Conservation (phyloP, 2,329 filamentous ascomycete genomes). For the Didymosphaeria variabile region DNA sequence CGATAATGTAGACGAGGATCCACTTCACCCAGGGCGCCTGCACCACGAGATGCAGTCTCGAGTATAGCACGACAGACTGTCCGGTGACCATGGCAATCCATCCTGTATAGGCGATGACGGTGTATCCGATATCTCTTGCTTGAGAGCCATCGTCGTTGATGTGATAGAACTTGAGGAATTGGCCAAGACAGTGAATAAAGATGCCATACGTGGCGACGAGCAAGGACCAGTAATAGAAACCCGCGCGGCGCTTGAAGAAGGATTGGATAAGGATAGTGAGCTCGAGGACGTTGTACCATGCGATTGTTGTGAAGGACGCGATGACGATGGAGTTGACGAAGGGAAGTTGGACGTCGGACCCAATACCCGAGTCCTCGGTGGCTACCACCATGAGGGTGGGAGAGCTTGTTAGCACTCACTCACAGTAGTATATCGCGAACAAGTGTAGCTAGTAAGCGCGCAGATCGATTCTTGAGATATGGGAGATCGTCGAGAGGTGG, state of each 20-base stretch:
- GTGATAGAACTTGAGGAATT: conserved; percentile 26
- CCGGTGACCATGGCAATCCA: conserved; percentile 68
- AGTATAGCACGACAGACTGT: conserved; percentile 68
- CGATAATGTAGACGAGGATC: conserved; percentile 64
- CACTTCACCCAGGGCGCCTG: conserved; percentile 49
- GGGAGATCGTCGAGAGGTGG: not conserved
- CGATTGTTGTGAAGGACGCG: conserved; percentile 25
- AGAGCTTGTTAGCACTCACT: not conserved
- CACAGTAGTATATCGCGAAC: not conserved
- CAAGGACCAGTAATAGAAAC: conserved; percentile 26
- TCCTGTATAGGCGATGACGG: conserved; percentile 16
- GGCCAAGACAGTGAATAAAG: conserved; percentile 22
- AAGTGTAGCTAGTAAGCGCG: not conserved
- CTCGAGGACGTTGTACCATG: conserved; percentile 30
- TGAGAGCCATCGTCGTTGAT: conserved; percentile 13
- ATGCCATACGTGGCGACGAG: conserved; percentile 23
- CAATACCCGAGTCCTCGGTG: conserved; percentile 18
- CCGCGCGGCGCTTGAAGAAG: conserved; percentile 24
- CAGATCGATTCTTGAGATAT: not conserved
- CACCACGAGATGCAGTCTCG: conserved; percentile 65
- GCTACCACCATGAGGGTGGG: conserved; percentile 12
- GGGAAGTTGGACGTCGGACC: conserved; percentile 17
- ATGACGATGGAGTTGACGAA: conserved; percentile 18
- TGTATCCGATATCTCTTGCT: conserved; percentile 8
- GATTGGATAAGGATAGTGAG: conserved; percentile 24